phyloP scores from a whole-genome alignment of 2,329 filamentous ascomycete genomes.

The Alternaria gaisen region DNA sequence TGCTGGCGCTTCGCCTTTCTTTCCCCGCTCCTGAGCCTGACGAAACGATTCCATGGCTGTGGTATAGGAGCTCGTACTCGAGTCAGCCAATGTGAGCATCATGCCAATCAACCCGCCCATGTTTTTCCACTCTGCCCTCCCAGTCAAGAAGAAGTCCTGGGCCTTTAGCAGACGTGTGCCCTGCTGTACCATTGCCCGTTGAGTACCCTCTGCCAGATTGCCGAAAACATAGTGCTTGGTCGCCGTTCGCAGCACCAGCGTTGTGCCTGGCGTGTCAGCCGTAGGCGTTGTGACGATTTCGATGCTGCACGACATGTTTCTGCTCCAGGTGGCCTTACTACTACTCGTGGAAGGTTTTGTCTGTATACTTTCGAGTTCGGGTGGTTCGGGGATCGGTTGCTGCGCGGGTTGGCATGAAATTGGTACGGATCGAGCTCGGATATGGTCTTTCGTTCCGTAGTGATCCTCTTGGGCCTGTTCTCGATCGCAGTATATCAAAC shows the following conservation, averaged over 20 bases:
- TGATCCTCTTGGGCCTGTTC: not conserved
- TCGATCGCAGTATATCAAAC: not conserved
- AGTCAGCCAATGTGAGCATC: conserved; percentile 83
- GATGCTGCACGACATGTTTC: conserved; percentile 74
- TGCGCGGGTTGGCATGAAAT: conserved; percentile 8
- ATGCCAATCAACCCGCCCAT: conserved; percentile 85
- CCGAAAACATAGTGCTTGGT: conserved; percentile 85
- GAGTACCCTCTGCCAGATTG: conserved; percentile 81
- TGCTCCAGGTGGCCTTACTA: conserved; percentile 1
- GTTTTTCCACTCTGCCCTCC: conserved; percentile 76
- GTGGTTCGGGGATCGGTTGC: conserved; percentile 22
- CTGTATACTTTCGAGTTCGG: not conserved
- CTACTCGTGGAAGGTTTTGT: not conserved
- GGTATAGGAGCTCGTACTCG: conserved; percentile 58
- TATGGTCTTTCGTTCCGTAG: not conserved
- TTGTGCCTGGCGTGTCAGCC: conserved; percentile 84
- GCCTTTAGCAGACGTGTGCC: conserved; percentile 71
- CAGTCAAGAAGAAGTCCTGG: conserved; percentile 83
- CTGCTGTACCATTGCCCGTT: conserved; percentile 76
- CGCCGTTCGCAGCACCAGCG: conserved; percentile 75
- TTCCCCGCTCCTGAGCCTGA: conserved; percentile 28
- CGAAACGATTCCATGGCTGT: conserved; percentile 53
- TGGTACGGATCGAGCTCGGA: not conserved
- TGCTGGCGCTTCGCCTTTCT: conserved; percentile 24
- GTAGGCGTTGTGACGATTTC: conserved; percentile 85